A percentile compares a stretch with the other conserved stretches of the same genome.
phyloP scores from a whole-genome alignment of 2,329 filamentous ascomycete species.

The Dryadomyces quercus-mongolicae region DNA sequence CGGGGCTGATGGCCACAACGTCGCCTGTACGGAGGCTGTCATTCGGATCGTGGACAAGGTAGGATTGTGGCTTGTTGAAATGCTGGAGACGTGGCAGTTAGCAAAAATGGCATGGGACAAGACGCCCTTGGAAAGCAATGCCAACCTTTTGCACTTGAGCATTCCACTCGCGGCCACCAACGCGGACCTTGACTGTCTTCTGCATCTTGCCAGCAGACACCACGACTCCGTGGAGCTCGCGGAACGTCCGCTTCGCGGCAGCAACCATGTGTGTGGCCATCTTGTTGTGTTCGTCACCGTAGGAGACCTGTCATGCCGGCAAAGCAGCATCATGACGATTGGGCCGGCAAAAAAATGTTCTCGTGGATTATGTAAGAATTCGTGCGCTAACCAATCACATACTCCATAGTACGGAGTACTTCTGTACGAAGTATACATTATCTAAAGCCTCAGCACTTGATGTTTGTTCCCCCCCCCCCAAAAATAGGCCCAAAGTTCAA shows the following conservation, averaged over 20 bases:
- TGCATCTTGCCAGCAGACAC: constrained; percentile 67
- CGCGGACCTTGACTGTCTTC: constrained; percentile 67
- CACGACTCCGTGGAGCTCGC: constrained; percentile 54
- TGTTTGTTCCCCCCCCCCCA: too few species aligned
- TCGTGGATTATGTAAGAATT: background rate
- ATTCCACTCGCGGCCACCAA: constrained; percentile 63
- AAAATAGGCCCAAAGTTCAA: too few species aligned
- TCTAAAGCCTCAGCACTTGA: too few species aligned
- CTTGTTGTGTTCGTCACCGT: background rate
- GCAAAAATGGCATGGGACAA: background rate
- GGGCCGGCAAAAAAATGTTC: background rate
- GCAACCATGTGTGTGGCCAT: constrained; percentile 25
- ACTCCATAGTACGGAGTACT: too few species aligned
- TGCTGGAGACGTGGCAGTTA: constrained; percentile 27
- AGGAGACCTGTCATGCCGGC: background rate
- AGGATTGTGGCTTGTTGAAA: constrained; percentile 51
- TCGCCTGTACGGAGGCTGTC: constrained; percentile 63
- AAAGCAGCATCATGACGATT: background rate
- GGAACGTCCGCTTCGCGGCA: constrained; percentile 30
- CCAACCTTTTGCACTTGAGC: constrained; percentile 57
- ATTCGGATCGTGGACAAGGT: constrained; percentile 69
- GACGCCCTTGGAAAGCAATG: background rate
- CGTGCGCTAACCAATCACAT: too few species aligned
- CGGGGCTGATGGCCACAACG: constrained; percentile 57
- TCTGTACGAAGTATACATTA: too few species aligned